Evolutionary conservation across 116 monocot genomes (phyloP).

Genomic region (Papilionanthe hybrid): DNA sequence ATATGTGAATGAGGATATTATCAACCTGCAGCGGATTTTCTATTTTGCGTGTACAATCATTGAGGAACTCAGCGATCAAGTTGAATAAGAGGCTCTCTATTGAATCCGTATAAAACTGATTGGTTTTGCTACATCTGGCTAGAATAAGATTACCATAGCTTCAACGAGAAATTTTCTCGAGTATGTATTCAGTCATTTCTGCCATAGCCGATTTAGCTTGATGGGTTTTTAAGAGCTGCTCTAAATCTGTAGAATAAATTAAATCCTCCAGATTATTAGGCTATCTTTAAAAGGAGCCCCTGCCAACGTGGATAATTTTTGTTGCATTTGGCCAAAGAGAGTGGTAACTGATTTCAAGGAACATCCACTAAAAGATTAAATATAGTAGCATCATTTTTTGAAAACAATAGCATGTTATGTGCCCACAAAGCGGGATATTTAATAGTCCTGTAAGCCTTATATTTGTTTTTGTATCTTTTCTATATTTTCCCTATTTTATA

Average conservation of each 20-base stretch:
- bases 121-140: background rate
- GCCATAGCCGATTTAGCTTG: constrained; percentile 1
- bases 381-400: background rate
- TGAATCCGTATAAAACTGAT: background rate
- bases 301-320: background rate
- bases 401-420: background rate
- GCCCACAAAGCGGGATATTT: background rate
- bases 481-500: background rate
- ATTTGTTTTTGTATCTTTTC: background rate
- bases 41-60: background rate
- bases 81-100: background rate
- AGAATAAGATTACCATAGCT: background rate
- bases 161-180: background rate
- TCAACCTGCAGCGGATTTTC: background rate
- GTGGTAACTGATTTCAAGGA: background rate
- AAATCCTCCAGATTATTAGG: background rate
- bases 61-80: background rate
- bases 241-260: background rate
- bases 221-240: background rate
- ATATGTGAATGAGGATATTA: background rate
- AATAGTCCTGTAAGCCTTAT: background rate
- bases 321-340: background rate
- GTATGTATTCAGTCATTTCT: background rate
- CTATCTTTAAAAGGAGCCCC: background rate
- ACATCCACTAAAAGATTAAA: background rate